These are phyloP conservation scores for Termitomyces sp. DNA, from an alignment of 768 basidiomycete species.

Conservation along the genomic window DNA sequence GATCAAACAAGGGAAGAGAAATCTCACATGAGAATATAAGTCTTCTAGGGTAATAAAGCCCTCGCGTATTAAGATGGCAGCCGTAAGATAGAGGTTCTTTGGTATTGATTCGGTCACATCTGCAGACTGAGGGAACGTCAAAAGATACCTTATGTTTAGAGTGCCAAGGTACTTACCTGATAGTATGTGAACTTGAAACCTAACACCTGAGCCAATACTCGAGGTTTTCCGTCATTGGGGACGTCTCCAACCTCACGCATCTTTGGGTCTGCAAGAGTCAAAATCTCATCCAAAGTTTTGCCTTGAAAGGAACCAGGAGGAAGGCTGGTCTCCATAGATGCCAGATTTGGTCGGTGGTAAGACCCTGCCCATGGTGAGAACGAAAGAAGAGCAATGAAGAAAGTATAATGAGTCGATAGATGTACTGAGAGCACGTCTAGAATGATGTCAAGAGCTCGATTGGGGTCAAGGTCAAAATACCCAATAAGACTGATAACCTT, in stretches of 20 bases:
- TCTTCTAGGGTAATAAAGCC: slow-evolving; percentile 86
- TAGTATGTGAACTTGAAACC: slow-evolving; percentile 98
- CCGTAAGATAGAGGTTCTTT: slow-evolving; percentile 72
- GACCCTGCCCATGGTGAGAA: slow-evolving; percentile 84
- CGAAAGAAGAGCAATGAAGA: slow-evolving; percentile 84
- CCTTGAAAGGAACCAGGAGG: slow-evolving; percentile 45
- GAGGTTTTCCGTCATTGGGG: slow-evolving; percentile 38
- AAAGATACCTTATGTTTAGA: neutral
- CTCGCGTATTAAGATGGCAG: slow-evolving; percentile 88
- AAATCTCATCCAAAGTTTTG: slow-evolving; percentile 67
- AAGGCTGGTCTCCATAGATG: slow-evolving; percentile 38
- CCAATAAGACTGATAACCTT: slow-evolving; percentile 88
- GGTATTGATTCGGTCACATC: slow-evolving; percentile 65
- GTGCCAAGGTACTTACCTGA: slow-evolving; percentile 56
- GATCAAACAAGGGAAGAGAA: neutral
- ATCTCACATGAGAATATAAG: slow-evolving; percentile 85
- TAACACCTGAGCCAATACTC: slow-evolving; percentile 84
- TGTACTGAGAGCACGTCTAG: slow-evolving; percentile 88
- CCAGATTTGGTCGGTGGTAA: slow-evolving; percentile 33
- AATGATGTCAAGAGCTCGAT: slow-evolving; percentile 89
- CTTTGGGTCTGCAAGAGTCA: slow-evolving; percentile 51
- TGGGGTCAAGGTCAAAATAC: slow-evolving; percentile 96
- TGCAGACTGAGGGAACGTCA: slow-evolving; percentile 36
- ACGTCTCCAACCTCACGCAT: slow-evolving; percentile 18
- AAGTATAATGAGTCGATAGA: slow-evolving; percentile 77